Base-by-base conservation (phyloP, 495 filamentous ascomycete species). In the Durotheca rogersii region DNA sequence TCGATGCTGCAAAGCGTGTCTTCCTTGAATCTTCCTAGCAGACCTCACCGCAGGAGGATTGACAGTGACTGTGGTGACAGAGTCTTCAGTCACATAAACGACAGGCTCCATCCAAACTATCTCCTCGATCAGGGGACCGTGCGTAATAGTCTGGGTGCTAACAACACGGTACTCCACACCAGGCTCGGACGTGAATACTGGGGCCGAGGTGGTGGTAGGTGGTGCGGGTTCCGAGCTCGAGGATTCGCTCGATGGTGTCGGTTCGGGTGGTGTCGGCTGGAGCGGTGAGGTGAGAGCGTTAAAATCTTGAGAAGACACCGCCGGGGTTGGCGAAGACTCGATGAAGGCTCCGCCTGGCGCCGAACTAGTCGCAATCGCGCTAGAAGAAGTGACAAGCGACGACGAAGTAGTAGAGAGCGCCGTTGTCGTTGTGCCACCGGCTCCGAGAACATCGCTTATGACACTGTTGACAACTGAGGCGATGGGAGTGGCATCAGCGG, bases 41-140 rank as follows among this genome's bases (percentile, higher is more conserved):
- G 47, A 32, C 31, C 43, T 63, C 6, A 33, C 30, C n/a, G 25
- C 15, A 10, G 51, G 47, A 12, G 52, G 14, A 9, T 11, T 37
- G 6, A 65, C 57, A 5, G 68, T 68, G 2, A 64, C 67, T 1
- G 71, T 70, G 2, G 64, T 68, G 11, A 52, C 23, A 4, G 66
- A 53, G 0, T 60, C 57, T 25, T 69, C 48, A 2, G 66, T 72
- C 27, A 76, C 69, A 18, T 71, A 74, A 35, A 71, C 66, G 6
- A 73, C 54, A 15, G 68, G 70, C 60, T 76, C 68, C 43, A 72
- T 69, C 63, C 72, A 67, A 9, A 77, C 56, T 14, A 77, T 61
- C 61, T 72, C 66, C 46, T 66, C 65, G 11, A 77, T 69, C 14
- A 68, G 51, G 23, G 56, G 50, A 45, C 64, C 69, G 14, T 61